Percentiles rank a stretch among this genome's conserved stretches.
Conservation (phyloP, 164 flowering plant genomes). For the Liquidambar formosana region DNA sequence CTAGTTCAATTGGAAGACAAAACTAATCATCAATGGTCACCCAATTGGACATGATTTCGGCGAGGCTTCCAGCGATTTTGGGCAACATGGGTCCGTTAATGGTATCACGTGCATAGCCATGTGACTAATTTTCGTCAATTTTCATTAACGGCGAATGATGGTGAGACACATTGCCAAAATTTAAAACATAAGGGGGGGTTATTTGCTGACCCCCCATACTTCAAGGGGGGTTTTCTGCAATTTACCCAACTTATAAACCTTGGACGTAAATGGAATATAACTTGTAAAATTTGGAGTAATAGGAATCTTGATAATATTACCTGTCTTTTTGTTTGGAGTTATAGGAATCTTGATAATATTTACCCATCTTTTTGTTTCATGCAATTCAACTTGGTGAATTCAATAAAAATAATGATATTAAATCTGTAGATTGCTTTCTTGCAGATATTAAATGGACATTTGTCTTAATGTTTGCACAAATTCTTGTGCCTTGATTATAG, state of each 20-base stretch:
- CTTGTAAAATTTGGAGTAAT: not conserved
- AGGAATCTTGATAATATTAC: not conserved
- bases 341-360: not conserved
- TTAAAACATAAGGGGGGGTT: too few species aligned
- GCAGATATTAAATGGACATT: not conserved
- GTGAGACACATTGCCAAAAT: too few species aligned
- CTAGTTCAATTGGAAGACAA: too few species aligned
- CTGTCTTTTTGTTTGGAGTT: not conserved
- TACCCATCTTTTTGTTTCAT: not conserved
- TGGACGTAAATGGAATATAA: not conserved
- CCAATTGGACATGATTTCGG: too few species aligned
- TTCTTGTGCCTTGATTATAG: not conserved
- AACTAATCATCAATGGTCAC: too few species aligned
- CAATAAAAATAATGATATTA: not conserved
- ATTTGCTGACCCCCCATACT: too few species aligned
- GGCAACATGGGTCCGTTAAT: too few species aligned
- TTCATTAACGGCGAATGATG: too few species aligned
- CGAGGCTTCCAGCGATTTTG: too few species aligned
- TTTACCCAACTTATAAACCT: not conserved
- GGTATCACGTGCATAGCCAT: too few species aligned
- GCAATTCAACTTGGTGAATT: constrained; percentile 1
- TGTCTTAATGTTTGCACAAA: not conserved
- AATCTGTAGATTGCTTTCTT: not conserved
- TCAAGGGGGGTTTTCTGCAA: too few species aligned
- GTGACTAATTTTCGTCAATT: too few species aligned